These are phyloP conservation scores for Hypocrella siamensis DNA, from an alignment of 2,329 filamentous ascomycete species.

Conservation along the genomic window DNA sequence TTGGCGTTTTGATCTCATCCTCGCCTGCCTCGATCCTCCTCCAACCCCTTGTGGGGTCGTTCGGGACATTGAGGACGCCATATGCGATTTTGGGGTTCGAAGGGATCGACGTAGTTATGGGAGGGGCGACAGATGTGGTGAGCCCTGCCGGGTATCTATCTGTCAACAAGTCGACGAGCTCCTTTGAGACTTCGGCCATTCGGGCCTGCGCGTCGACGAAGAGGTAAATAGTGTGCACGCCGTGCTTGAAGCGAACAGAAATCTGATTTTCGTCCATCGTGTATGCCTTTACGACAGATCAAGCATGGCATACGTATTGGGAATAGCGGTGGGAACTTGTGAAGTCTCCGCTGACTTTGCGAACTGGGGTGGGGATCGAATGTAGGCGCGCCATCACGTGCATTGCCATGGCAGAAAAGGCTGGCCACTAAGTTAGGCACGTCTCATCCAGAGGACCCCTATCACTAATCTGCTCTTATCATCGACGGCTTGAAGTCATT, in stretches of 20 bases:
- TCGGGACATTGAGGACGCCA: conserved; percentile 25
- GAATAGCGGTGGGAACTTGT: no score
- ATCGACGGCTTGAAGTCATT: background rate
- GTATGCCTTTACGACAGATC: no score
- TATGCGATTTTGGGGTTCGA: conserved; percentile 27
- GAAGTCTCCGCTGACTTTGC: no score
- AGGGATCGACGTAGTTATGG: conserved; percentile 23
- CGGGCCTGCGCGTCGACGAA: conserved; percentile 43
- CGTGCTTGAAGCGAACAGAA: conserved; percentile 59
- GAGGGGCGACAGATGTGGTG: conserved; percentile 15
- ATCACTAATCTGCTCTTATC: no score
- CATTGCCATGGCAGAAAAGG: background rate
- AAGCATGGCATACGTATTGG: no score
- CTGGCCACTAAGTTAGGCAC: no score
- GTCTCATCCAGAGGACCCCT: no score
- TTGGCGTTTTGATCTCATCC: conserved; percentile 21
- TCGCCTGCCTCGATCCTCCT: conserved; percentile 23
- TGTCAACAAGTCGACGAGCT: conserved; percentile 41
- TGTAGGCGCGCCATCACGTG: background rate
- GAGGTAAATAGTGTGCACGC: conserved; percentile 54
- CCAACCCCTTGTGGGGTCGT: conserved; percentile 34
- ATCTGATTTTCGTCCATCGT: conserved; percentile 31
- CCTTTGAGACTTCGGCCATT: conserved; percentile 38
- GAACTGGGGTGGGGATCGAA: no score
- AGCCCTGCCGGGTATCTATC: conserved; percentile 42